A percentile compares a stretch with the other conserved stretches of the same genome.
Conservation (phyloP, 768 basidiomycete genomes). For the Rhizopogon vulgaris region DNA sequence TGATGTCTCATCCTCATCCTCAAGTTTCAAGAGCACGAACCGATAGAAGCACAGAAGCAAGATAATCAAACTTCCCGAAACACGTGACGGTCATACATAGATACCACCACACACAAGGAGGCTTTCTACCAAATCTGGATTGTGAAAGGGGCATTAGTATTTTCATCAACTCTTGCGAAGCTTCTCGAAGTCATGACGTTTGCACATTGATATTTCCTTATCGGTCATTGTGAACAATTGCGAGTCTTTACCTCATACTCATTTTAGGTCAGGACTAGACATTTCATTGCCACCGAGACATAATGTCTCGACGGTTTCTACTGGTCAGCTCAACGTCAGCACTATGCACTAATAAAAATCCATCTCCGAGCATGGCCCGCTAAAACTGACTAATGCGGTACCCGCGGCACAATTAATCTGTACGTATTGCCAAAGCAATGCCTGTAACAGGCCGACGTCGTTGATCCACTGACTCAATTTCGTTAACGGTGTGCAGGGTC, state of each 20-base stretch:
- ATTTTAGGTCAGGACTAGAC: not conserved
- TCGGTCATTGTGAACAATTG: not conserved
- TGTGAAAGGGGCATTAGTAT: not conserved
- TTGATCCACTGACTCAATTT: not conserved
- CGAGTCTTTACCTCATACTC: too few relatives aligned
- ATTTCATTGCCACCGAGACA: not conserved
- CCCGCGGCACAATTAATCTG: not conserved
- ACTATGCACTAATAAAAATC: not conserved
- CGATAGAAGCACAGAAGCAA: not conserved
- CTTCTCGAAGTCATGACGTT: not conserved
- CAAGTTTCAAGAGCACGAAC: not conserved
- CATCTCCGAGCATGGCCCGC: not conserved
- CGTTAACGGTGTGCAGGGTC: not conserved
- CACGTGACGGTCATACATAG: not conserved
- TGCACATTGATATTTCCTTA: constrained; percentile 1
- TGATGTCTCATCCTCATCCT: not conserved
- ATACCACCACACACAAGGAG: not conserved
- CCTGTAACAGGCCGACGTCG: not conserved
- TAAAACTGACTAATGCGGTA: not conserved
- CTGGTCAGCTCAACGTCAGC: not conserved
- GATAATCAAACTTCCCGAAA: not conserved
- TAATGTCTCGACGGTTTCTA: not conserved
- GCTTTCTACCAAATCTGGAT: not conserved
- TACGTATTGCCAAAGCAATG: not conserved
- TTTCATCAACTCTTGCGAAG: not conserved